phyloP scores from a whole-genome alignment of 352 stramenopile species.

The Phytophthora cryptogea region DNA sequence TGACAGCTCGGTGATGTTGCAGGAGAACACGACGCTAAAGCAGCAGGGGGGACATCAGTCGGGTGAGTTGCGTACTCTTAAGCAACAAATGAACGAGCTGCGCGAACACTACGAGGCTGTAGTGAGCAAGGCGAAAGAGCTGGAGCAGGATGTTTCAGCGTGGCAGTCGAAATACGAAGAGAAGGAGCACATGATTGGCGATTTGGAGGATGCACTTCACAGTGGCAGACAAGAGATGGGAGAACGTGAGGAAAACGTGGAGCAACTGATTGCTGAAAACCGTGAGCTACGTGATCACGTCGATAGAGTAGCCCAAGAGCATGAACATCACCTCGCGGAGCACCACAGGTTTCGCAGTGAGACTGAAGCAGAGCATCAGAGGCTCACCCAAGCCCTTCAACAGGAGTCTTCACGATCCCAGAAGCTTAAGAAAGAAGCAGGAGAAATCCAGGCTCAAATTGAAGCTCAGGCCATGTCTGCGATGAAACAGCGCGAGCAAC shows the following conservation, averaged over 20 bases:
- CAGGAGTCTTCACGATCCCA: constrained; percentile 41
- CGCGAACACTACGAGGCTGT: constrained; percentile 46
- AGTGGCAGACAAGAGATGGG: constrained; percentile 41
- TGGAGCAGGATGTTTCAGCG: constrained; percentile 36
- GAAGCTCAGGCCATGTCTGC: constrained; percentile 46
- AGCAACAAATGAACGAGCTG: constrained; percentile 52
- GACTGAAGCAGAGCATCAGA: constrained; percentile 45
- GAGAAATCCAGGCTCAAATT: constrained; percentile 42
- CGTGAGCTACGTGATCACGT: constrained; percentile 51
- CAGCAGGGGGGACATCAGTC: constrained; percentile 49
- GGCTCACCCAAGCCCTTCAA: constrained; percentile 45
- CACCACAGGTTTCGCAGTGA: constrained; percentile 45
- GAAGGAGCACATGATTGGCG: constrained; percentile 31
- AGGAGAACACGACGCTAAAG: constrained; percentile 51
- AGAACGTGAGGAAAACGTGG: constrained; percentile 35
- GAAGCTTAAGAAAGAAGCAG: constrained; percentile 44
- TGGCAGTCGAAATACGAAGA: constrained; percentile 49
- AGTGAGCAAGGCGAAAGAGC: constrained; percentile 31
- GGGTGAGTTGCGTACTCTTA: constrained; percentile 37
- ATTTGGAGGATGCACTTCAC: constrained; percentile 42
- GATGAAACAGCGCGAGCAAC: constrained; percentile 55
- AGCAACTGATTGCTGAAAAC: constrained; percentile 47
- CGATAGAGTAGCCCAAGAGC: constrained; percentile 42
- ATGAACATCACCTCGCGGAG: constrained; percentile 55
- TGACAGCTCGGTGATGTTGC: constrained; percentile 36